Percentiles rank a stretch among this genome's conserved stretches.
Evolutionary conservation across 257 asterid genomes (phyloP).

Genomic region (Echium plantagineum): DNA sequence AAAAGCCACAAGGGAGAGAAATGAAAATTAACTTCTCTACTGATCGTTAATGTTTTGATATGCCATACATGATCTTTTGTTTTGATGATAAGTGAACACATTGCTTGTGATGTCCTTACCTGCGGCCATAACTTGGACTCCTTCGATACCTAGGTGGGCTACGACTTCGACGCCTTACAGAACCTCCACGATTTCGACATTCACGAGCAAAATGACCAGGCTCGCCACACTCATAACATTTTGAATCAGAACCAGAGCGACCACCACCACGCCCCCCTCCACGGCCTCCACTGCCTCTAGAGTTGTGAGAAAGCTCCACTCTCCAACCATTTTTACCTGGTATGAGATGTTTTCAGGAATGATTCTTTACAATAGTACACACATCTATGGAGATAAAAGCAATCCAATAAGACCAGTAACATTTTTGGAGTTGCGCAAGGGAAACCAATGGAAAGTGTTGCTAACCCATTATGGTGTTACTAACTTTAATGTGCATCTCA

Average conservation of each 20-base stretch:
- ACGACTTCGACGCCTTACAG: constrained; percentile 87
- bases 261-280: constrained; percentile 71
- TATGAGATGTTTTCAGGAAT: neutral
- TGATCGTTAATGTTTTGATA: neutral
- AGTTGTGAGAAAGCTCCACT: constrained; percentile 89
- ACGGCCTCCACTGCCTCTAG: constrained; percentile 71
- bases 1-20: neutral
- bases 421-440: neutral
- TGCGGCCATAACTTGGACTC: constrained; percentile 92
- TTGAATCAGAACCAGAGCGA: constrained; percentile 71
- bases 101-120: constrained; percentile 25
- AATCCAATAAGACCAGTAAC: neutral
- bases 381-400: too few species aligned
- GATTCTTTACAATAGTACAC: neutral
- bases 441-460: neutral
- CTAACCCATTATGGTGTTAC: too few species aligned
- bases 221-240: constrained; percentile 95
- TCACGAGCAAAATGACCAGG: constrained; percentile 98
- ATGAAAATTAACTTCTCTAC: neutral
- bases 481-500: too few species aligned
- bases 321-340: constrained; percentile 97
- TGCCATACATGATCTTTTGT: neutral
- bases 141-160: constrained; percentile 74
- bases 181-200: constrained; percentile 58
- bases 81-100: neutral